Evolutionary conservation across 805 yeast species (phyloP).

Genomic region (Candida sonorensis): DNA sequence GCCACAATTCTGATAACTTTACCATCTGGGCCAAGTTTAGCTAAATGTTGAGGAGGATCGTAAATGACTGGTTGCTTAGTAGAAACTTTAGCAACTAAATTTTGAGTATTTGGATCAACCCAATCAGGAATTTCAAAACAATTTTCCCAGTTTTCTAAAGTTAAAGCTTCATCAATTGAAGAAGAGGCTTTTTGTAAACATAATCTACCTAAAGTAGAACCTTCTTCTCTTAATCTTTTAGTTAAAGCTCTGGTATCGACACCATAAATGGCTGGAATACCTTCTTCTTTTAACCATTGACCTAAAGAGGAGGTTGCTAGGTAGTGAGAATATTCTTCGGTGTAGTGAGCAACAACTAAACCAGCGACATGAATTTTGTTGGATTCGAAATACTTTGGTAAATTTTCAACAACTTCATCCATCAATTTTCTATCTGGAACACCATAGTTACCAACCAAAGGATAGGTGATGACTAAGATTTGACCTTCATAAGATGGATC

Average conservation of each 20-base stretch:
- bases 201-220: slow-evolving; percentile 89
- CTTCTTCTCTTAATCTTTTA: slow-evolving; percentile 84
- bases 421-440: slow-evolving; percentile 82
- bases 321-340: slow-evolving; percentile 92
- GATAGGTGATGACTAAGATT: slow-evolving; percentile 92
- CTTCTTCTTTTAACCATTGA: slow-evolving; percentile 86
- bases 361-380: slow-evolving; percentile 93
- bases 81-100: slow-evolving; percentile 89
- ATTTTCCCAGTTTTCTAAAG: slow-evolving; percentile 44
- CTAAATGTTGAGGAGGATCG: slow-evolving; percentile 53
- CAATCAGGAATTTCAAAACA: slow-evolving; percentile 75
- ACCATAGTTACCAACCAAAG: slow-evolving; percentile 97
- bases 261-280: slow-evolving; percentile 95
- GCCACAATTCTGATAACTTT: slow-evolving; percentile 78
- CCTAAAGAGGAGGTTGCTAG: slow-evolving; percentile 91
- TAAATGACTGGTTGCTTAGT: slow-evolving; percentile 68
- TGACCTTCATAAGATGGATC: slow-evolving; percentile 99
- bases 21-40: slow-evolving; percentile 61
- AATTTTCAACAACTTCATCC: slow-evolving; percentile 65
- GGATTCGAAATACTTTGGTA: slow-evolving; percentile 94
- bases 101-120: slow-evolving; percentile 87
- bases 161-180: slow-evolving; percentile 27
- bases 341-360: slow-evolving; percentile 91
- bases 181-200: slow-evolving; percentile 46
- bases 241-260: slow-evolving; percentile 95